Conservation (phyloP, 306 rosid species). For the Arachis hypogaea region DNA sequence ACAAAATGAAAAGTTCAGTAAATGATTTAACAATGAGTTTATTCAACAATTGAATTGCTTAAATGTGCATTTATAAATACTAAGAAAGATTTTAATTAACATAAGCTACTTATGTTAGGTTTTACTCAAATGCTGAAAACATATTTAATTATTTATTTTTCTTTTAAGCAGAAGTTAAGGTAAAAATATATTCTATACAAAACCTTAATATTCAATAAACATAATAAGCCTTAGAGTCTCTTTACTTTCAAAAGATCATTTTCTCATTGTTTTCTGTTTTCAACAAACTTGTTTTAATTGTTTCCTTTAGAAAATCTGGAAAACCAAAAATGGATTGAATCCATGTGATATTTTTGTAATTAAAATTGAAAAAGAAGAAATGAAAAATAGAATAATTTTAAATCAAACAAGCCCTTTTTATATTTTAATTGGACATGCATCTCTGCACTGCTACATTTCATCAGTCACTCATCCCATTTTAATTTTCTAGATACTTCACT, state of each 20-base stretch:
- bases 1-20: background rate
- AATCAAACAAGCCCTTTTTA: no score
- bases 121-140: no score
- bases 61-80: background rate
- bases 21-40: background rate
- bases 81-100: background rate
- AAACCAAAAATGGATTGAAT: no score
- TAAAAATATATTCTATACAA: background rate
- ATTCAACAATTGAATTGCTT: background rate
- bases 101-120: no score
- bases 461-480: constrained; percentile 28
- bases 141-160: constrained; percentile 1
- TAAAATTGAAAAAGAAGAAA: no score
- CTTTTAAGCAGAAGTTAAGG: no score
- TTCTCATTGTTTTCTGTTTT: no score
- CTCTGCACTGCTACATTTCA: constrained; percentile 35
- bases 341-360: no score
- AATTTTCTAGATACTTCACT: constrained; percentile 35
- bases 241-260: no score
- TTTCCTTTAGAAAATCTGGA: no score
- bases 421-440: constrained; percentile 32
- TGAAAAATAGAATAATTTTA: no score
- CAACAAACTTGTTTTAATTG: no score
- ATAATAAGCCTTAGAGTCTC: background rate
- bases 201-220: constrained; percentile 4